phyloP scores from a whole-genome alignment of 2,329 filamentous ascomycete genomes.

The Colletotrichum limetticola region DNA sequence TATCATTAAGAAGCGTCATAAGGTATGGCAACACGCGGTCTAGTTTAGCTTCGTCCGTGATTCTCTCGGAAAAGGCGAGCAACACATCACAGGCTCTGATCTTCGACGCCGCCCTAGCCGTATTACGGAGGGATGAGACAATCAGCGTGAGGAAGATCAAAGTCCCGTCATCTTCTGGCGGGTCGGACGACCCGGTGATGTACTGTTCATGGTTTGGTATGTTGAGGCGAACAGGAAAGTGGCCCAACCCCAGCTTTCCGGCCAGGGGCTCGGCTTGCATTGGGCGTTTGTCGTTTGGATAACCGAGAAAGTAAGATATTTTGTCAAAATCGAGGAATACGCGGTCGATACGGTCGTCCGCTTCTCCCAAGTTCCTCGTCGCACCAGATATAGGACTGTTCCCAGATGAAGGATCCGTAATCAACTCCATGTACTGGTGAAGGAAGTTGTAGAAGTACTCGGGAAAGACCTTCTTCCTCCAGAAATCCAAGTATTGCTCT shows the following conservation, averaged over 20 bases:
- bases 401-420: constrained; percentile 89
- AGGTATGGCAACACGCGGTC: constrained; percentile 93
- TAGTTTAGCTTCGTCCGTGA: constrained; percentile 95
- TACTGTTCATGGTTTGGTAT: constrained; percentile 86
- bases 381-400: constrained; percentile 76
- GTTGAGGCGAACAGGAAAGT: constrained; percentile 86
- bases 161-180: constrained; percentile 84
- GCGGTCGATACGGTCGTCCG: constrained; percentile 93
- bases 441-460: constrained; percentile 98
- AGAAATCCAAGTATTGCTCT: constrained; percentile 93
- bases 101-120: constrained; percentile 86
- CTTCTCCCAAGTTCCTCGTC: constrained; percentile 80
- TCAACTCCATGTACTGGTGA: constrained; percentile 96
- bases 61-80: constrained; percentile 87
- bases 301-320: constrained; percentile 92
- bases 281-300: constrained; percentile 50
- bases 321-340: constrained; percentile 97
- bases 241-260: constrained; percentile 63
- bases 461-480: constrained; percentile 89
- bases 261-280: constrained; percentile 47
- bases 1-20: constrained; percentile 83
- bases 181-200: constrained; percentile 68
- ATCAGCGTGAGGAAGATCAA: constrained; percentile 91
- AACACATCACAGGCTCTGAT: constrained; percentile 91
- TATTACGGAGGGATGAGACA: constrained; percentile 88